phyloP scores from a whole-genome alignment of 352 stramenopile species.

The Globisporangium cystogenes region DNA sequence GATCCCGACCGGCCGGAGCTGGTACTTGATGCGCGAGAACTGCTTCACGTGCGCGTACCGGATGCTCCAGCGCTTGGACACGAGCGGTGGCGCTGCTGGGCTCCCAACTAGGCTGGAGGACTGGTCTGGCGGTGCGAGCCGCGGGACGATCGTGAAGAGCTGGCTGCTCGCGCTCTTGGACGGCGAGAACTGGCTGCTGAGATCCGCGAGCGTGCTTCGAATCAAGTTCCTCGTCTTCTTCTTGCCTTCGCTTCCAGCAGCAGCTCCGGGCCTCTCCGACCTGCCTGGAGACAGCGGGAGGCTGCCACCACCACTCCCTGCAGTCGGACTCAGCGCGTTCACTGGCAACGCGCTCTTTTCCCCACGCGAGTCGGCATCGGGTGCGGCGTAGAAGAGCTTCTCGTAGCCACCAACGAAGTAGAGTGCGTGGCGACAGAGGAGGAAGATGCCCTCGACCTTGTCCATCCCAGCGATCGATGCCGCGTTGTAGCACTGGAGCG shows the following conservation, averaged over 20 bases:
- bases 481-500: slow-evolving; percentile 50
- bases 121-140: slow-evolving; percentile 4
- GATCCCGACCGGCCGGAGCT: slow-evolving; percentile 67
- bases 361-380: neutral
- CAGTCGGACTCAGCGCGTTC: slow-evolving; percentile 9
- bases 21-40: slow-evolving; percentile 77
- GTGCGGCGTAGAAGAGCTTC: slow-evolving; percentile 31
- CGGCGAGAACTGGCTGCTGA: slow-evolving; percentile 35
- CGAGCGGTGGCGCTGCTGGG: neutral
- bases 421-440: slow-evolving; percentile 40
- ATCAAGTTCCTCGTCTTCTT: slow-evolving; percentile 54
- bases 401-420: slow-evolving; percentile 70
- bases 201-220: slow-evolving; percentile 41
- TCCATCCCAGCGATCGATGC: slow-evolving; percentile 55
- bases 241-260: slow-evolving; percentile 11
- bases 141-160: slow-evolving; percentile 43
- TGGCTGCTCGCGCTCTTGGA: slow-evolving; percentile 28
- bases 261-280: slow-evolving; percentile 4
- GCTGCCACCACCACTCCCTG: neutral
- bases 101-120: neutral
- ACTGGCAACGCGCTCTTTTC: neutral
- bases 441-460: slow-evolving; percentile 47
- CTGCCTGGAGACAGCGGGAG: slow-evolving; percentile 18
- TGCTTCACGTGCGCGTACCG: slow-evolving; percentile 65
- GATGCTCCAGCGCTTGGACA: slow-evolving; percentile 44